A percentile compares a stretch with the other conserved stretches of the same genome.
Evolutionary conservation across 176 grass and related monocot species (phyloP).

Genomic region (Avena sativa): DNA sequence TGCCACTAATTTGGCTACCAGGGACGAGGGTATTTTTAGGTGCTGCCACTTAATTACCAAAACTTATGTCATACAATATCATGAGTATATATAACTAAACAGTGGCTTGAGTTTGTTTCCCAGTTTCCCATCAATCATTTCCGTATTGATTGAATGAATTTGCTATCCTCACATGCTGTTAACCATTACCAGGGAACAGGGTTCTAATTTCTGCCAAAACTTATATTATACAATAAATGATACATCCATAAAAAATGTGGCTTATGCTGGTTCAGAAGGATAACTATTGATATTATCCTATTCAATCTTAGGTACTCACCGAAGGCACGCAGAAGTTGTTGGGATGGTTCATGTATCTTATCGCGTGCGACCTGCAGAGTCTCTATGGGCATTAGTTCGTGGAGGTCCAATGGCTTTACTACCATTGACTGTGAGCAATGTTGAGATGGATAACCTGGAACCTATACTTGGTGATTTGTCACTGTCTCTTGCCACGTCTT

Average conservation of each 20-base stretch:
- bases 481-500: slow-evolving; percentile 69
- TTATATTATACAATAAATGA: slow-evolving; percentile 8
- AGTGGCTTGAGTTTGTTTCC: background rate
- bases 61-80: slow-evolving; percentile 19
- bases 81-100: background rate
- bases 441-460: slow-evolving; percentile 91
- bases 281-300: slow-evolving; percentile 50
- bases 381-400: slow-evolving; percentile 90
- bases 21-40: slow-evolving; percentile 26
- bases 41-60: slow-evolving; percentile 4
- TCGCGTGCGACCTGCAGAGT: slow-evolving; percentile 77
- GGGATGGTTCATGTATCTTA: slow-evolving; percentile 85
- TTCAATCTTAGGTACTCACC: slow-evolving; percentile 82
- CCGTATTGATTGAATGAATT: slow-evolving; percentile 19
- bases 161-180: slow-evolving; percentile 10
- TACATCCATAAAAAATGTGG: background rate
- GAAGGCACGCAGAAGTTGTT: slow-evolving; percentile 89
- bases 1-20: background rate
- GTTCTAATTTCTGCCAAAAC: slow-evolving; percentile 19
- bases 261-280: slow-evolving; percentile 27
- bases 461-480: slow-evolving; percentile 77
- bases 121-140: slow-evolving; percentile 19
- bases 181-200: slow-evolving; percentile 31
- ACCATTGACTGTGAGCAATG: slow-evolving; percentile 86
- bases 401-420: slow-evolving; percentile 95